These are phyloP conservation scores for Paramyrothecium roridum DNA, from an alignment of 2,329 filamentous ascomycete species.

Conservation along the genomic window DNA sequence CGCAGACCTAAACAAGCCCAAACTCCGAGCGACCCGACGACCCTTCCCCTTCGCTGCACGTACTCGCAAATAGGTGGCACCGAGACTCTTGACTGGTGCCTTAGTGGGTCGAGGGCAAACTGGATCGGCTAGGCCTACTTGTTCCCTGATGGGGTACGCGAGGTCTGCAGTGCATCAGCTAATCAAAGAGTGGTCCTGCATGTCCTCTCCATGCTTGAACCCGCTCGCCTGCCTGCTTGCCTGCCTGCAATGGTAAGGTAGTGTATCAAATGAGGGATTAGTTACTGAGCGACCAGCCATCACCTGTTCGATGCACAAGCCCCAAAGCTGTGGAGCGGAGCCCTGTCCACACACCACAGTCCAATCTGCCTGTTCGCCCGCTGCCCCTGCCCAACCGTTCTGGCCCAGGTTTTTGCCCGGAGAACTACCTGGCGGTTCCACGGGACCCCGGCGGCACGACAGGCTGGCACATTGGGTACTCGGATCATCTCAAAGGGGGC, in stretches of 20 bases:
- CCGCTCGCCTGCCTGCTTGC: not conserved
- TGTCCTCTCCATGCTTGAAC: too few species aligned
- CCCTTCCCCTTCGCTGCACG: not conserved
- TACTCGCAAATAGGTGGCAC: too few species aligned
- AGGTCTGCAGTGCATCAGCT: too few species aligned
- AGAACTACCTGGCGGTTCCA: not conserved
- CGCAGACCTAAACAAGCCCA: not conserved
- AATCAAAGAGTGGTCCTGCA: too few species aligned
- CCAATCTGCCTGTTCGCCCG: not conserved
- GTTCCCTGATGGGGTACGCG: too few species aligned
- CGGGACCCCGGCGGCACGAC: not conserved
- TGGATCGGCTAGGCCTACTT: too few species aligned
- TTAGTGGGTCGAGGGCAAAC: too few species aligned
- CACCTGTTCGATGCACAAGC: not conserved
- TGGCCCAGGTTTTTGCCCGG: not conserved
- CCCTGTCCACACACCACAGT: not conserved
- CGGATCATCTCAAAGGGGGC: not conserved
- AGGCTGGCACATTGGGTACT: not conserved
- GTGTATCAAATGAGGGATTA: not conserved
- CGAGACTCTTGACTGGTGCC: too few species aligned
- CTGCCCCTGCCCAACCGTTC: not conserved
- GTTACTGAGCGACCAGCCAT: not conserved
- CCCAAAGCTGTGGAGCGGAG: not conserved
- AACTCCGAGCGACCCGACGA: not conserved
- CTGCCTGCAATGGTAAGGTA: not conserved